Base-by-base conservation (phyloP, 768 basidiomycete genomes). In the Panaeolus papilionaceus region DNA sequence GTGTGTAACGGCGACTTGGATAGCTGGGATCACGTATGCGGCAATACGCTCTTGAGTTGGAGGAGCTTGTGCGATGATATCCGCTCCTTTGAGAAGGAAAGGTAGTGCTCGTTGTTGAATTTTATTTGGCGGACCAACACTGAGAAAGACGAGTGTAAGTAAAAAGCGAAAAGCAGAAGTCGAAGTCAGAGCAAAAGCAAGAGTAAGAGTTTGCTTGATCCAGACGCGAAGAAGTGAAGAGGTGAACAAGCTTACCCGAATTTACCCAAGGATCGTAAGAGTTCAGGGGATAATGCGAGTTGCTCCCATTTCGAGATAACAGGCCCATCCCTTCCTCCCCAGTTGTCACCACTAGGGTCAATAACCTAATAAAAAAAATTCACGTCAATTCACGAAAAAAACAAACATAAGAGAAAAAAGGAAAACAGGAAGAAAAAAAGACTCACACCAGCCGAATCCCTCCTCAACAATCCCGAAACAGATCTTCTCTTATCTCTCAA, bases 11-110 rank as follows among this genome's bases (percentile, higher is more conserved):
- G 92, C 91, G 64, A 92, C 87, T 74, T 95, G 93, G 54, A 95
- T 92, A 37, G 92, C 93, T 62, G 94, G 95, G 68, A 97, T 95
- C 62, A 95, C 91, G 79, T 99, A 99, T 67, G 96, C 95, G 26
- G 97, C 96, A 73, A 99, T 99, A 58, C 98, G 88, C 77, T 99
- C 98, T 77, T 98, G 97, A 0, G 98, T 99, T 0, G 98, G 96
- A 61, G 98, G 98, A 10, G 97, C 98, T 79, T 99, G 98, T 9
- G 97, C 96, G 74, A 99, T 99, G 75, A 99, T 98, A 73, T 99
- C 98, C 42, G 95, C 89, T 8, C 95, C 96, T 63, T 92, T 88
- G 39, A 99, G 85, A 67, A 99, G 88, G 81, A 98, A 98, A 7
- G 98, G 98, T 62, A 99, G 83, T 54, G 98, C 96, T 61, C 97